Percentiles rank a stretch among this genome's conserved stretches.
These are phyloP conservation scores for Eucalyptus tenuipes DNA, from an alignment of 345 rosid species.

Conservation along the genomic window DNA sequence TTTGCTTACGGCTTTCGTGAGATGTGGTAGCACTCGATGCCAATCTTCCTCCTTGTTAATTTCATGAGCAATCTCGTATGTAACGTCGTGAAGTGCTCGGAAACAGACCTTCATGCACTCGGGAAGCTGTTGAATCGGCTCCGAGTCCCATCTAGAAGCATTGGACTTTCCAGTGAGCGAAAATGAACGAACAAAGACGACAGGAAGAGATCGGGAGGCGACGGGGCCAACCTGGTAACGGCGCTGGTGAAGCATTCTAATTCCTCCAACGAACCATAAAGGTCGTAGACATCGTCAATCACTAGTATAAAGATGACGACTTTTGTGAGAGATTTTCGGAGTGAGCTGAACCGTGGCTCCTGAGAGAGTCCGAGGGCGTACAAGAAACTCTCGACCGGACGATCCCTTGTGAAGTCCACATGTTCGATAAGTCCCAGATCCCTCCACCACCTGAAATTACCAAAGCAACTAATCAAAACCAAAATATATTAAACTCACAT, in stretches of 20 bases:
- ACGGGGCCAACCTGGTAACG: conserved; percentile 7
- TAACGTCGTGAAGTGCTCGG: conserved; percentile 10
- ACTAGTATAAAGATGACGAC: conserved; percentile 16
- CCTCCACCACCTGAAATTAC: conserved; percentile 39
- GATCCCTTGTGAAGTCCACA: conserved; percentile 29
- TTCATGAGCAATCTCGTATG: conserved; percentile 22
- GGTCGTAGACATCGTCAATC: conserved; percentile 41
- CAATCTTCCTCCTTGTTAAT: conserved; percentile 10
- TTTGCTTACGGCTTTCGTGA: conserved; percentile 23
- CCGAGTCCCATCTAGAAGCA: conserved; percentile 21
- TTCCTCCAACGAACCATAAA: conserved; percentile 40
- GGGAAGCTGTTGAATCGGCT: conserved; percentile 11
- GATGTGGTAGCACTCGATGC: conserved; percentile 4
- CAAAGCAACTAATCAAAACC: background rate
- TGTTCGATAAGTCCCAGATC: conserved; percentile 18
- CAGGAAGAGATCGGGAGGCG: background rate
- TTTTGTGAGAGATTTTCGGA: conserved; percentile 34
- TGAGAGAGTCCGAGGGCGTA: conserved; percentile 24
- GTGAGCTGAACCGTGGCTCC: conserved; percentile 12
- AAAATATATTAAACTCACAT: background rate
- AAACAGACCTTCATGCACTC: conserved; percentile 37
- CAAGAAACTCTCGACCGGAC: conserved; percentile 37
- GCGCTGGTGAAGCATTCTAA: conserved; percentile 32
- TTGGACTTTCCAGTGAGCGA: background rate
- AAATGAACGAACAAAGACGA: background rate